These are phyloP conservation scores for Cladosporium cucumerinum DNA, from an alignment of 2,329 filamentous ascomycete genomes.

Conservation along the genomic window DNA sequence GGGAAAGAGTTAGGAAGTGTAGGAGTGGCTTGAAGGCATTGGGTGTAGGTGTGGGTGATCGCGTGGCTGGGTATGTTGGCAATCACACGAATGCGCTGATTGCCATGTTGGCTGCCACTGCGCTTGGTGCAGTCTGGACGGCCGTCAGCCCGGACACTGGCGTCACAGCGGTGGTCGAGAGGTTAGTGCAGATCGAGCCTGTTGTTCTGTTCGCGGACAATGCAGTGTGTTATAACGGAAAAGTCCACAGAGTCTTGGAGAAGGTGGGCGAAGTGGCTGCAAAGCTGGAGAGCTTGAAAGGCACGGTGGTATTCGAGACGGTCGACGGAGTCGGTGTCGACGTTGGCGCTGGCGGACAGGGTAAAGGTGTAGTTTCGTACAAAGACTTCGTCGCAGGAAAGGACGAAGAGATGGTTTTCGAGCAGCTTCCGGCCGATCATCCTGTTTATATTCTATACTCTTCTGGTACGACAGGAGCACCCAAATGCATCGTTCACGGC, in stretches of 20 bases:
- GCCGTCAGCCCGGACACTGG: constrained; percentile 90
- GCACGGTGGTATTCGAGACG: constrained; percentile 72
- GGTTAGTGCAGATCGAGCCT: constrained; percentile 80
- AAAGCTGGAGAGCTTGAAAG: constrained; percentile 63
- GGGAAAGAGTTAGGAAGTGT: constrained; percentile 72
- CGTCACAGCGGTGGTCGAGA: constrained; percentile 83
- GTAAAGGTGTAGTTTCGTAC: constrained; percentile 17
- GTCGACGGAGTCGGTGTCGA: constrained; percentile 35
- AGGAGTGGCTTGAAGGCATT: constrained; percentile 65
- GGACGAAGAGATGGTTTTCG: constrained; percentile 51
- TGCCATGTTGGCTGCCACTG: constrained; percentile 79
- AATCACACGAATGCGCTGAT: constrained; percentile 87
- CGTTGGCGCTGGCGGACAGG: background rate
- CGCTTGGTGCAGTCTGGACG: constrained; percentile 87
- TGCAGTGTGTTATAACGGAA: constrained; percentile 85
- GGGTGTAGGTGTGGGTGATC: constrained; percentile 60
- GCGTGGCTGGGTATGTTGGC: constrained; percentile 72
- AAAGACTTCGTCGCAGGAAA: constrained; percentile 3
- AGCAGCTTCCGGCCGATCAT: constrained; percentile 76
- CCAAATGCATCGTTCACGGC: constrained; percentile 93
- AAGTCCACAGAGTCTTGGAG: constrained; percentile 72
- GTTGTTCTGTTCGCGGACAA: constrained; percentile 83
- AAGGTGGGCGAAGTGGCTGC: constrained; percentile 77
- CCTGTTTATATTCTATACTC: constrained; percentile 94
- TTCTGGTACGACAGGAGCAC: constrained; percentile 79